phyloP scores from a whole-genome alignment of 2,329 filamentous ascomycete genomes.

The Pseudocercospora vitis region DNA sequence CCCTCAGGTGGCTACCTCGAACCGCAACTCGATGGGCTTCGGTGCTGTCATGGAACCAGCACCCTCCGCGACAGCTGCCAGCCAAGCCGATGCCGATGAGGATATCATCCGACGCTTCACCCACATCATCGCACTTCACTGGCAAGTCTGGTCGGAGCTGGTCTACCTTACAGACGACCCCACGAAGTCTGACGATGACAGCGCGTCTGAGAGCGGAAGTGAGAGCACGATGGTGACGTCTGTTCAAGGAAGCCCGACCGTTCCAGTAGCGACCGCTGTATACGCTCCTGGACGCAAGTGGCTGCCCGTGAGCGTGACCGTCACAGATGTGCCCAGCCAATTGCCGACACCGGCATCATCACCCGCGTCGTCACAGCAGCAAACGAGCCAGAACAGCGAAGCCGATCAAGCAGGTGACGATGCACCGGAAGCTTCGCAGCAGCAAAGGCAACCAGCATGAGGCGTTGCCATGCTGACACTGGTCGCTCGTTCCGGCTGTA shows the following conservation, averaged over 20 bases:
- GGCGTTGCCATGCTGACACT: background rate
- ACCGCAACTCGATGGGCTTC: conserved; percentile 27
- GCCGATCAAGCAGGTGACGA: conserved; percentile 14
- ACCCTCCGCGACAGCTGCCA: conserved; percentile 8
- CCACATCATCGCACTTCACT: conserved; percentile 82
- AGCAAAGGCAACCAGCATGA: conserved; percentile 19
- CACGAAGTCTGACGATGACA: conserved; percentile 23
- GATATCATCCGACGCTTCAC: conserved; percentile 76
- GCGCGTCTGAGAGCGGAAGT: conserved; percentile 25
- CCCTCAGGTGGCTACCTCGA: conserved; percentile 22
- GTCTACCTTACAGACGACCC: conserved; percentile 55
- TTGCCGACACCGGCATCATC: conserved; percentile 26
- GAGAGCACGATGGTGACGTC: conserved; percentile 24
- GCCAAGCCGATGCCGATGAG: conserved; percentile 32
- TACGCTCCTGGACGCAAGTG: conserved; percentile 34
- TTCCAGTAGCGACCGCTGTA: conserved; percentile 34
- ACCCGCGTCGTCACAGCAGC: conserved; percentile 10
- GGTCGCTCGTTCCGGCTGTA: background rate
- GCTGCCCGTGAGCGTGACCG: conserved; percentile 34
- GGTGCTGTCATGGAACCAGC: conserved; percentile 32
- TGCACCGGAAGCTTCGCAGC: conserved; percentile 16
- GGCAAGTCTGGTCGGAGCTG: conserved; percentile 80
- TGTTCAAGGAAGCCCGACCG: conserved; percentile 26
- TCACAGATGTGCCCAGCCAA: conserved; percentile 30
- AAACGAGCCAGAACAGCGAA: conserved; percentile 8